Conservation (phyloP, 192 early-diverging fungal species). For the Tieghemiomyces parasiticus region DNA sequence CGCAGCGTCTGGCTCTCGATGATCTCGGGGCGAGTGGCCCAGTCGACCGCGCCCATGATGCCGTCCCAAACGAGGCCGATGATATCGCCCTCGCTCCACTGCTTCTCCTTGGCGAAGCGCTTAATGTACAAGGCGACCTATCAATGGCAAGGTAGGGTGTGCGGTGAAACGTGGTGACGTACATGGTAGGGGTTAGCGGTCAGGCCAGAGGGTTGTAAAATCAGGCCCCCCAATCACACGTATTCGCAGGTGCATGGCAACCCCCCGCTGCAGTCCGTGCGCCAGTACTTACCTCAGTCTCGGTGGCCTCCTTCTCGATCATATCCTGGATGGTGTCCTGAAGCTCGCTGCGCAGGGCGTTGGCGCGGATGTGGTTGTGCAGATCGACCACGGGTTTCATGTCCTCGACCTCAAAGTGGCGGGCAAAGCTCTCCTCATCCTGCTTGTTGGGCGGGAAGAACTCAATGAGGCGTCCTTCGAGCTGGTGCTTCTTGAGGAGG, state of each 20-base stretch:
- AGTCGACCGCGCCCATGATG: constrained; percentile 64
- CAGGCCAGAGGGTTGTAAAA: too few species aligned
- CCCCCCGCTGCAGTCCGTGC: too few species aligned
- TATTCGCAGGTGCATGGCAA: too few species aligned
- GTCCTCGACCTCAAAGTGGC: constrained; percentile 87
- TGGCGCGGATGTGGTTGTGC: constrained; percentile 56
- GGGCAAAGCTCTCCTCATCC: constrained; percentile 70
- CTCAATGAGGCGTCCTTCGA: constrained; percentile 62
- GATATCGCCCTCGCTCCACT: constrained; percentile 62
- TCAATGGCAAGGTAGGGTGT: too few species aligned
- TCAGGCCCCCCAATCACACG: too few species aligned
- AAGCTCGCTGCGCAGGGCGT: constrained; percentile 46
- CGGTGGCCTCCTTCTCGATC: constrained; percentile 28
- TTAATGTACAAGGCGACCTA: constrained; percentile 16
- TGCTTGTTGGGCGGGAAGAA: constrained; percentile 91
- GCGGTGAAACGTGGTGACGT: too few species aligned
- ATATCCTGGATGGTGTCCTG: constrained; percentile 40
- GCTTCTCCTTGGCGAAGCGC: constrained; percentile 14
- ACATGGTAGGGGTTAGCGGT: too few species aligned
- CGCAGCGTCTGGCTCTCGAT: constrained; percentile 56
- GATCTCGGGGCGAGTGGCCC: constrained; percentile 65
- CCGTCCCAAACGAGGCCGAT: constrained; percentile 70
- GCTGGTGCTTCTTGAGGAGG: constrained; percentile 46
- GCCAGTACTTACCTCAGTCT: too few species aligned
- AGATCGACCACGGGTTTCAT: constrained; percentile 77